Evolutionary conservation across 257 asterid species (phyloP), one percentile per base, ranked within the genome.

Genomic region (Gynochthodes officinalis): DNA sequence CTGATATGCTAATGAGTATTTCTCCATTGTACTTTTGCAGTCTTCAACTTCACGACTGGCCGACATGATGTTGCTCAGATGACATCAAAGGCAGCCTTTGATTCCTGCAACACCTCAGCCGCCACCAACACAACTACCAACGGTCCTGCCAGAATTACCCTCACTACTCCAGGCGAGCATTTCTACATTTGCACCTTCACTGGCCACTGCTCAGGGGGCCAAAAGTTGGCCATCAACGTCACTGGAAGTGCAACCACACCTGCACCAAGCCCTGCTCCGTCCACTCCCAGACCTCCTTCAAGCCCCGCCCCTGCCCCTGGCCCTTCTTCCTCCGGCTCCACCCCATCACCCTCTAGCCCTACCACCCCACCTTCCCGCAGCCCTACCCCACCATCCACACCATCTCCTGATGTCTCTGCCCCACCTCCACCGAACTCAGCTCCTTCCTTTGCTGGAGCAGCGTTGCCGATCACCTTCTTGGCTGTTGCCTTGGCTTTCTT

Each of bases 171-270:
- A 48, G 97, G 96, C 50, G 86, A 89, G 63, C 90, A 92, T 63
- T 84, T 72, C 84, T 92, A 84, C 73, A 79, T 83, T n/a, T 89
- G 97, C 81, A 84, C 90, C 33, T 50, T 87, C 74, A 62, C 82
- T 14, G 72, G 40, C 18, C 96, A 92, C 77, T 92, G 96, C 74
- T 64, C 86, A 43, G 32, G 60, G 0, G 96, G 96, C 32, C 91
- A 88, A 69, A 88, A 74, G 81, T 78, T 89, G 63, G 89, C 92
- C 53, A 84, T 89, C 83, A 89, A 87, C 53, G 96, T 92, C 79
- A 80, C 85, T 18, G 82, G 78, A 39, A 69, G 74, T 13, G 35
- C 67, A 68, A 40, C 83, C n/a, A 32, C 74, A 0, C 67, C 77
- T 21, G 33, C 81, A n/a, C 25, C 70, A 18, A 13, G 52, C 30